Evolutionary conservation across 441 rosid species (phyloP).

Genomic region (Pelargonium cotyledonis): DNA sequence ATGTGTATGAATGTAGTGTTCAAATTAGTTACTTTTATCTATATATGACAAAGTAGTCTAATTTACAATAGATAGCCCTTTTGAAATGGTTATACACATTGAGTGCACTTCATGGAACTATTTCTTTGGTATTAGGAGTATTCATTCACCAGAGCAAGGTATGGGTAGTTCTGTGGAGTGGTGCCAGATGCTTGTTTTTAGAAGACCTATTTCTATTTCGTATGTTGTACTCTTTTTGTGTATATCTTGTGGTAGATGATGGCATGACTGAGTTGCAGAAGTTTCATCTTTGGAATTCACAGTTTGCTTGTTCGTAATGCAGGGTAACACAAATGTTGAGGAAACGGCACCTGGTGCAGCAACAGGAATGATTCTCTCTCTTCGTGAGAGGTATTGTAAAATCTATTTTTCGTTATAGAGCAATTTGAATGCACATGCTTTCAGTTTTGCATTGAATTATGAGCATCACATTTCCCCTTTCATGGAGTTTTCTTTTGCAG

Average conservation of each 20-base stretch:
- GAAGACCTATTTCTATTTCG: background rate
- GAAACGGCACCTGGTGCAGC: constrained; percentile 82
- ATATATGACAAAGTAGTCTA: too few species aligned
- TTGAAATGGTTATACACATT: background rate
- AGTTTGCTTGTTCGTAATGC: constrained; percentile 17
- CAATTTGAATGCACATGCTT: background rate
- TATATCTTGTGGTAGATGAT: background rate
- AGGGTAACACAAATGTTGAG: constrained; percentile 61
- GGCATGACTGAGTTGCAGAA: background rate
- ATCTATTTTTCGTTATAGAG: background rate
- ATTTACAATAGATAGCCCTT: too few species aligned
- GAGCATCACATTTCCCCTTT: background rate
- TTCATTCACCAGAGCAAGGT: background rate
- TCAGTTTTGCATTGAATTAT: constrained; percentile 6
- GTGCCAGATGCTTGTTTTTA: background rate
- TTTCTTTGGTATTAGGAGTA: background rate
- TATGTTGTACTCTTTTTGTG: background rate
- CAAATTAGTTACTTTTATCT: background rate
- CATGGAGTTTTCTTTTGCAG: constrained; percentile 42
- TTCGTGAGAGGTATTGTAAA: constrained; percentile 67
- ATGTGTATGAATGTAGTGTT: background rate
- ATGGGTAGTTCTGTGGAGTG: background rate
- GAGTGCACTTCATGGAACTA: constrained; percentile 1
- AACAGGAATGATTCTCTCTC: constrained; percentile 80
- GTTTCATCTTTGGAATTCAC: background rate